These are phyloP conservation scores for Crucihimalaya himalaica DNA, from an alignment of 345 rosid genomes.

Conservation along the genomic window DNA sequence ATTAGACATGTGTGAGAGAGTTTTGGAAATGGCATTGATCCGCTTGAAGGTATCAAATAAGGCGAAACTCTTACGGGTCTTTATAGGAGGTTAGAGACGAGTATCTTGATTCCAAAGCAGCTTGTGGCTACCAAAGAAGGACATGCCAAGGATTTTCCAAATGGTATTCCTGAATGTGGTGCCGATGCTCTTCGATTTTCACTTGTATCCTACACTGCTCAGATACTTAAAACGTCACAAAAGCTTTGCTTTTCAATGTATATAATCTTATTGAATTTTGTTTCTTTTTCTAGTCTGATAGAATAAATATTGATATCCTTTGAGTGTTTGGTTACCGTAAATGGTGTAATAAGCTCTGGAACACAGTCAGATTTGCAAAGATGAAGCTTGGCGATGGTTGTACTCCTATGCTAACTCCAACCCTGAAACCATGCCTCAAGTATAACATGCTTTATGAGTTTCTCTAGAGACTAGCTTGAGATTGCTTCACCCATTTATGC, in stretches of 20 bases:
- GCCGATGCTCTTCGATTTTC: slow-evolving; percentile 61
- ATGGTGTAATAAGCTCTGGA: slow-evolving; percentile 92
- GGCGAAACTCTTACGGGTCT: slow-evolving; percentile 74
- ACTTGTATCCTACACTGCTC: slow-evolving; percentile 63
- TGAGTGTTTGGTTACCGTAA: slow-evolving; percentile 86
- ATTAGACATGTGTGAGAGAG: slow-evolving; percentile 88
- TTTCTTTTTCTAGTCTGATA: slow-evolving; percentile 68
- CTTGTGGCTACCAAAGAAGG: slow-evolving; percentile 33
- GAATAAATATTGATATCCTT: slow-evolving; percentile 58
- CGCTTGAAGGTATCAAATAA: slow-evolving; percentile 80
- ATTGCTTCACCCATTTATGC: too few relatives aligned
- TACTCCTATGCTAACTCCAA: slow-evolving; percentile 38
- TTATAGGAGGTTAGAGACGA: slow-evolving; percentile 66
- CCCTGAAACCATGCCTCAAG: slow-evolving; percentile 52
- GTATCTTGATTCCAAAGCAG: slow-evolving; percentile 67
- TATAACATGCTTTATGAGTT: too few relatives aligned
- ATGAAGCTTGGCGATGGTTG: slow-evolving; percentile 69
- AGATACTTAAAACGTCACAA: too few relatives aligned
- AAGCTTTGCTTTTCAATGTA: too few relatives aligned
- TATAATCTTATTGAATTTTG: too few relatives aligned
- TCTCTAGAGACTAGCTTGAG: too few relatives aligned
- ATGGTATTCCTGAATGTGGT: not conserved
- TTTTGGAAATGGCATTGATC: slow-evolving; percentile 79
- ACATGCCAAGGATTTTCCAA: slow-evolving; percentile 47
- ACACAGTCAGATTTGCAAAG: slow-evolving; percentile 84